These are phyloP conservation scores for Nasturtium officinale DNA, from an alignment of 345 rosid genomes.

Conservation along the genomic window DNA sequence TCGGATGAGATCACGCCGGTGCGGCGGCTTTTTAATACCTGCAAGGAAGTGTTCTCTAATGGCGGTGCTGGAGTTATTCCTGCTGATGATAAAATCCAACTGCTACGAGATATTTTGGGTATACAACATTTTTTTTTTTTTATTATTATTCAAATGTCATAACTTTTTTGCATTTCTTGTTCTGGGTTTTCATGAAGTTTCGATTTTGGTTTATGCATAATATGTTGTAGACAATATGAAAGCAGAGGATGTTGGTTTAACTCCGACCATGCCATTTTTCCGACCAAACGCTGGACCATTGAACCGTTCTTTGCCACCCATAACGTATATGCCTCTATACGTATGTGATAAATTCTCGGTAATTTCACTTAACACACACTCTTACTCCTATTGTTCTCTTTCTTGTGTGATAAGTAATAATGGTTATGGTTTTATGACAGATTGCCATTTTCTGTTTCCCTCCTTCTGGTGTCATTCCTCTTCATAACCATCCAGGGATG, in stretches of 20 bases:
- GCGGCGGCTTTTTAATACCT: conserved; percentile 69
- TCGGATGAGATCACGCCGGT: conserved; percentile 37
- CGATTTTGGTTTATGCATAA: conserved; percentile 11
- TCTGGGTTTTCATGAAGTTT: conserved; percentile 12
- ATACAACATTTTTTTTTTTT: conserved; percentile 3
- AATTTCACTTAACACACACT: conserved; percentile 20
- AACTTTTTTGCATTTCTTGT: neutral
- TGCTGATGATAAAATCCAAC: conserved; percentile 57
- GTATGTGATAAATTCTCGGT: conserved; percentile 77
- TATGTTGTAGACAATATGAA: conserved; percentile 56
- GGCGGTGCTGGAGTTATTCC: conserved; percentile 64
- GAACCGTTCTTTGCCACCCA: conserved; percentile 38
- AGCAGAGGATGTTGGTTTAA: conserved; percentile 66
- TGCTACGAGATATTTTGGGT: conserved; percentile 72
- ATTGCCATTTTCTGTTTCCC: conserved; percentile 96
- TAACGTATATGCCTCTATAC: conserved; percentile 66
- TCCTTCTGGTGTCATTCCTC: conserved; percentile 81
- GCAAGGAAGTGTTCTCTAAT: conserved; percentile 67
- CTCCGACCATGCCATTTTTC: conserved; percentile 57
- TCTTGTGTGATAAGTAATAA: conserved; percentile 33
- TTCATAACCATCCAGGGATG: conserved; percentile 98
- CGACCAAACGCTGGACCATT: neutral
- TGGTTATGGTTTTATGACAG: conserved; percentile 48
- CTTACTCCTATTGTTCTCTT: neutral
- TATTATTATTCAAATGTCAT: neutral